Conservation (phyloP, 148 eudicot genomes). For the Dianthus caryophyllus region DNA sequence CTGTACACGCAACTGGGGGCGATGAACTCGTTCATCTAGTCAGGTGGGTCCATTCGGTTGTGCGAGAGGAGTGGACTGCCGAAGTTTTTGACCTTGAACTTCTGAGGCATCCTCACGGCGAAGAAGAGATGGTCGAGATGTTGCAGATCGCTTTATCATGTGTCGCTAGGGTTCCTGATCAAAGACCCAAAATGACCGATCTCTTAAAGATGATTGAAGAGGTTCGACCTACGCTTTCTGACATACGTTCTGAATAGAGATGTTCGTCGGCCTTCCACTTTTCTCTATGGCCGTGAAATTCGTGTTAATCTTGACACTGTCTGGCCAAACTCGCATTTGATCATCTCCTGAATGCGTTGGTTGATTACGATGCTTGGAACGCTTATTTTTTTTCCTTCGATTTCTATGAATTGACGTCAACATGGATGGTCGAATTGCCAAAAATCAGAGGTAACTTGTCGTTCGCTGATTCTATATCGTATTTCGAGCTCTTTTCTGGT, state of each 20-base stretch:
- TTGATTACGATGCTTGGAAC: too few species aligned
- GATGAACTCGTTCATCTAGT: conserved; percentile 67
- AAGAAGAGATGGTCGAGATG: conserved; percentile 87
- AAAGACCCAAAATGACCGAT: conserved; percentile 67
- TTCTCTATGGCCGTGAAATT: background rate
- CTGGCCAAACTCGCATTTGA: too few species aligned
- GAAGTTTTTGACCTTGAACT: conserved; percentile 85
- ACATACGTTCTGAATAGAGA: conserved; percentile 30
- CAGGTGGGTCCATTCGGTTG: conserved; percentile 81
- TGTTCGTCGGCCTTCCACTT: too few species aligned
- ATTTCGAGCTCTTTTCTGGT: background rate
- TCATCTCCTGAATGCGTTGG: too few species aligned
- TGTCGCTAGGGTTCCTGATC: conserved; percentile 60
- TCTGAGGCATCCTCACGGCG: conserved; percentile 60
- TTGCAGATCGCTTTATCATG: conserved; percentile 71
- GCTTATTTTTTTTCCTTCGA: too few species aligned
- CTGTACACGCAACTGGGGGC: conserved; percentile 51
- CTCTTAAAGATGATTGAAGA: conserved; percentile 61
- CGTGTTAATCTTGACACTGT: too few species aligned
- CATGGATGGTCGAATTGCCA: background rate
- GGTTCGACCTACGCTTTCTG: conserved; percentile 35
- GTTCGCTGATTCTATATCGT: background rate
- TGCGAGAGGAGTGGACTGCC: conserved; percentile 28
- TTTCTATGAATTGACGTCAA: background rate
- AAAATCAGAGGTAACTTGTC: background rate